Base-by-base conservation (phyloP, 1,284 basidiomycete genomes). In the Macrocystidia cucumis region DNA sequence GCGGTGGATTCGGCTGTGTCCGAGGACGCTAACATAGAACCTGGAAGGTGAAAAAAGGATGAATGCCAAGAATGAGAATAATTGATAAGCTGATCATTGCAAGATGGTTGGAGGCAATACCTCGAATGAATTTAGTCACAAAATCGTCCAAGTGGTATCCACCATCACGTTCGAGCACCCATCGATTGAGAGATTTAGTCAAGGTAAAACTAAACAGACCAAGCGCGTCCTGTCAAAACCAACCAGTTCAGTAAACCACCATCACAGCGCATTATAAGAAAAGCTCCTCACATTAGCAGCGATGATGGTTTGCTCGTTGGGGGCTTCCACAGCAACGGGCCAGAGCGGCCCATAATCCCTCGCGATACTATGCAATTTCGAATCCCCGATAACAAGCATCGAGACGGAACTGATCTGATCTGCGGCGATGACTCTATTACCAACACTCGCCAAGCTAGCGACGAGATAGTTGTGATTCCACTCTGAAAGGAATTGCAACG, bases 321-420 rank as follows among this genome's bases (percentile, higher is more conserved):
- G 57, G 12, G 72, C 60, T 40, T 78, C 74, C 4, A 86, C 63
- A 23, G 65, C 62, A 1, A 79, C 59, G 2, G 86, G 85, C 65
- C 78, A 83, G 34, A 90, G 60, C 3, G 89, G 78, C 1, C 75
- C 71, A 57, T 86, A 85, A 56, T 96, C 89, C 46, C 79, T 73
- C 12, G 84, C 82, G 23, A 86, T 59, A 16, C 72, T 73, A 37
- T 68, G 54, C 2, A 95, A 56, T 42, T 66, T 63, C 3, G 60
- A 54, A 4, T 57, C 65, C 1, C 55, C 48, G 18, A 83, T 54
- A 30, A 72, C 69, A 11, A 95, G 60, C 3, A 89, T 52, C 4
- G 88, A 82, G 7, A 96, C 68, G 1, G 90, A 92, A 49, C 79
- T 76, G 37, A 95, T 76, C 1, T 82, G 80, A 51, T 97, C 92